A percentile compares a stretch with the other conserved stretches of the same genome.
Evolutionary conservation across 805 yeast species (phyloP).

Genomic region (Yarrowia osloensis): DNA sequence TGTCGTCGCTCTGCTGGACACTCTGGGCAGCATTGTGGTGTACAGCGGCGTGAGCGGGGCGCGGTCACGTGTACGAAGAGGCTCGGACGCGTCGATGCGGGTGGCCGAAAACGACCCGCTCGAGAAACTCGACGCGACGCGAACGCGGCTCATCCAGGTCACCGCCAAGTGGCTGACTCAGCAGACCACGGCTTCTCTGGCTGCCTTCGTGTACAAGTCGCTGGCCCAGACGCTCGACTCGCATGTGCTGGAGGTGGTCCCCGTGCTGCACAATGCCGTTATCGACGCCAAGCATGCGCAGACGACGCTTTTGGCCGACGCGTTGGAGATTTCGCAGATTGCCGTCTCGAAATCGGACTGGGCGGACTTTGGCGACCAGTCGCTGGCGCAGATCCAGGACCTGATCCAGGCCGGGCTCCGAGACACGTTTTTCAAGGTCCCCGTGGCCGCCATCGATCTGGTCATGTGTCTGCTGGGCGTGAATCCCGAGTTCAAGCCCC

Average conservation of each 20-base stretch:
- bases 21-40: conserved; percentile 43
- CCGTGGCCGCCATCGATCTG: conserved; percentile 14
- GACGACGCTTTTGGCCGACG: conserved; percentile 1
- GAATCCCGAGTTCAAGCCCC: background rate
- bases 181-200: conserved; percentile 30
- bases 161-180: conserved; percentile 30
- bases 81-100: conserved; percentile 38
- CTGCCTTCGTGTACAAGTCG: conserved; percentile 31
- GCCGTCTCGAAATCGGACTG: conserved; percentile 13
- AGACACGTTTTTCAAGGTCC: conserved; percentile 45
- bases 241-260: conserved; percentile 35
- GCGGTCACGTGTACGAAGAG: conserved; percentile 34
- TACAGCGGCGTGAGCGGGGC: background rate
- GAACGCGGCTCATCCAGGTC: conserved; percentile 30
- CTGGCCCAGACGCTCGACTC: conserved; percentile 22
- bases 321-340: background rate
- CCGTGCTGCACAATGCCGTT: conserved; percentile 9
- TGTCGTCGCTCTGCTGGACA: conserved; percentile 50
- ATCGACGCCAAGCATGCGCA: conserved; percentile 1
- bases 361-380: background rate
- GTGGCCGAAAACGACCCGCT: conserved; percentile 36
- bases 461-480: background rate
- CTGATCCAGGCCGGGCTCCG: conserved; percentile 42
- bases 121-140: conserved; percentile 11
- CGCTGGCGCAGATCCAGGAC: conserved; percentile 31